Percentiles rank a stretch among this genome's conserved stretches.
Evolutionary conservation across 2,329 filamentous ascomycete genomes (phyloP).

Genomic region (Cryphonectria naterciae): DNA sequence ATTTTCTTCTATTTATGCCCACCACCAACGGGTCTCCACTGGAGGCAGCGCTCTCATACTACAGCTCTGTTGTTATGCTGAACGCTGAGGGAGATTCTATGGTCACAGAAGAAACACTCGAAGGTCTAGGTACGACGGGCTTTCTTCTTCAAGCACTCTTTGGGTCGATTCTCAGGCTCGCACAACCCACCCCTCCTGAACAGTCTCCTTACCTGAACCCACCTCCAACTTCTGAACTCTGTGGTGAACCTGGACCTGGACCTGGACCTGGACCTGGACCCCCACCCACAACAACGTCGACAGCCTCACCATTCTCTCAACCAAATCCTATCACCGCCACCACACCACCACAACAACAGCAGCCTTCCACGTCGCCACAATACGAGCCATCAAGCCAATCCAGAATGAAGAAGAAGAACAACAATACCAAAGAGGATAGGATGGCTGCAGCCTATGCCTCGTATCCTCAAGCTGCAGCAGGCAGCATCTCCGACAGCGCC

Average conservation of each 20-base stretch:
- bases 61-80: conserved; percentile 84
- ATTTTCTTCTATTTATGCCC: conserved; percentile 91
- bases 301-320: conserved; percentile 17
- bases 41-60: conserved; percentile 85
- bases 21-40: conserved; percentile 68
- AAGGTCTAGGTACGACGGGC: conserved; percentile 88
- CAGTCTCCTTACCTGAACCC: conserved; percentile 27
- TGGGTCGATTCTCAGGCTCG: conserved; percentile 74
- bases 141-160: conserved; percentile 75
- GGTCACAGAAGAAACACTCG: conserved; percentile 85
- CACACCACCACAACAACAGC: neutral
- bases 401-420: neutral
- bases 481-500: conserved; percentile 6
- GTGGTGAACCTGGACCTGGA: conserved; percentile 23
- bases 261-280: conserved; percentile 2
- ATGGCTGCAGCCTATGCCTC: conserved; percentile 19
- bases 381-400: conserved; percentile 15
- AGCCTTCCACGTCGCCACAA: conserved; percentile 28
- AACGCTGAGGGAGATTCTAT: conserved; percentile 93
- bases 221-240: conserved; percentile 4
- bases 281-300: conserved; percentile 4
- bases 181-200: conserved; percentile 40
- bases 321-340: neutral
- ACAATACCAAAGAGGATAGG: neutral
- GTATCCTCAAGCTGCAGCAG: conserved; percentile 15